Conservation (phyloP, 164 flowering plant genomes). For the Annona cherimola region DNA sequence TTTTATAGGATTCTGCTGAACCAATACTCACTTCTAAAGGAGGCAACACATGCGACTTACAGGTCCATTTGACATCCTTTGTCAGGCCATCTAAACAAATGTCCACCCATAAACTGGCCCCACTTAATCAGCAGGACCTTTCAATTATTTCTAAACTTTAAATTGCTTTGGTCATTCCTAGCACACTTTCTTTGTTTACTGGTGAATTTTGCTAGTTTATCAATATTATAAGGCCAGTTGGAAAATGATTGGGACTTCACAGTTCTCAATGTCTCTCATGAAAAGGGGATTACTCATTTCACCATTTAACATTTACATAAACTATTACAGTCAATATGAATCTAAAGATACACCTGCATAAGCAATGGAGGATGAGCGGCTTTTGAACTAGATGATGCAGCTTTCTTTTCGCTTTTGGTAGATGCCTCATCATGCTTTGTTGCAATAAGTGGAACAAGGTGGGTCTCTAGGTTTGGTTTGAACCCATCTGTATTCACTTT, state of each 20-base stretch:
- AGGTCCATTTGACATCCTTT: neutral
- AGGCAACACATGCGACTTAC: neutral
- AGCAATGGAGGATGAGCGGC: conserved; percentile 73
- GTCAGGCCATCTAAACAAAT: neutral
- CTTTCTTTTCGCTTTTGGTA: conserved; percentile 46
- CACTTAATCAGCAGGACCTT: neutral
- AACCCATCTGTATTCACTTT: conserved; percentile 88
- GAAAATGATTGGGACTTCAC: neutral
- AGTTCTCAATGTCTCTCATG: neutral
- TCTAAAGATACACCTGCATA: conserved; percentile 49
- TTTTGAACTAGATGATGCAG: conserved; percentile 33
- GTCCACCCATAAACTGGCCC: neutral
- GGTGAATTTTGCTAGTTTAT: neutral
- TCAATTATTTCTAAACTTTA: neutral
- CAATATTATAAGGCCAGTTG: neutral
- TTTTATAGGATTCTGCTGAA: neutral
- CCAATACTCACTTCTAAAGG: neutral
- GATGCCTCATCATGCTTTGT: conserved; percentile 52
- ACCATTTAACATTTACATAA: too few species aligned
- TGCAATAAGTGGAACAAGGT: conserved; percentile 73
- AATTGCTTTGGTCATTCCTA: neutral
- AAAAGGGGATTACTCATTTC: neutral
- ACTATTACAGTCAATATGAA: neutral
- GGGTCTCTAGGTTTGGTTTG: conserved; percentile 94
- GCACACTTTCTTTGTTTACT: neutral